phyloP scores from a whole-genome alignment of 257 asterid species.

The Buddleja alternifolia region DNA sequence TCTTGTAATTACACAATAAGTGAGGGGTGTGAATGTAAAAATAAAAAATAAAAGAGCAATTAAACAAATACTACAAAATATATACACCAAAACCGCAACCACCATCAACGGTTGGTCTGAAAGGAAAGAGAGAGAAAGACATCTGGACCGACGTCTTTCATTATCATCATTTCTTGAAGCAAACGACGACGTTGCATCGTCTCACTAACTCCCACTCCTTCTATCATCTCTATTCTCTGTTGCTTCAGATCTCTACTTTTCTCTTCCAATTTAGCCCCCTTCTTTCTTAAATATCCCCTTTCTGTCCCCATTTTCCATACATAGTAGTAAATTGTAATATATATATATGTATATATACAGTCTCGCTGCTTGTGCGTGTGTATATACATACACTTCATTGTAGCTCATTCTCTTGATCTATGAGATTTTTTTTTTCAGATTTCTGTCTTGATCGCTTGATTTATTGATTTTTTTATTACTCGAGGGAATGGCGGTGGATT shows the following conservation, averaged over 20 bases:
- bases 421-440: conserved; percentile 37
- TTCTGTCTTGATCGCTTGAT: conserved; percentile 33
- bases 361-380: conserved; percentile 10
- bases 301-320: conserved; percentile 22
- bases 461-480: conserved; percentile 16
- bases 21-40: neutral
- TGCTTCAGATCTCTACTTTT: conserved; percentile 71
- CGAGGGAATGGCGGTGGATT: conserved; percentile 57
- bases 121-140: conserved; percentile 31
- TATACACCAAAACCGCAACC: conserved; percentile 22
- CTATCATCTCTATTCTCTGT: conserved; percentile 20
- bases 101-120: conserved; percentile 43
- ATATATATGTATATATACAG: neutral
- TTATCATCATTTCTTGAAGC: conserved; percentile 54
- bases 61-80: too few relatives aligned
- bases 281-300: conserved; percentile 21
- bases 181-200: conserved; percentile 59
- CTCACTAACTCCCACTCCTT: conserved; percentile 37
- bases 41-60: neutral
- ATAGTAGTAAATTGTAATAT: neutral
- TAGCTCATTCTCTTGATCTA: conserved; percentile 30
- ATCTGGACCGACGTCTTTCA: conserved; percentile 41
- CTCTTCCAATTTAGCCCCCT: conserved; percentile 26
- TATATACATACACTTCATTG: conserved; percentile 23
- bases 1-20: neutral